These are phyloP conservation scores for Heterobasidion irregulare DNA, from an alignment of 1,284 basidiomycete genomes.

Conservation along the genomic window DNA sequence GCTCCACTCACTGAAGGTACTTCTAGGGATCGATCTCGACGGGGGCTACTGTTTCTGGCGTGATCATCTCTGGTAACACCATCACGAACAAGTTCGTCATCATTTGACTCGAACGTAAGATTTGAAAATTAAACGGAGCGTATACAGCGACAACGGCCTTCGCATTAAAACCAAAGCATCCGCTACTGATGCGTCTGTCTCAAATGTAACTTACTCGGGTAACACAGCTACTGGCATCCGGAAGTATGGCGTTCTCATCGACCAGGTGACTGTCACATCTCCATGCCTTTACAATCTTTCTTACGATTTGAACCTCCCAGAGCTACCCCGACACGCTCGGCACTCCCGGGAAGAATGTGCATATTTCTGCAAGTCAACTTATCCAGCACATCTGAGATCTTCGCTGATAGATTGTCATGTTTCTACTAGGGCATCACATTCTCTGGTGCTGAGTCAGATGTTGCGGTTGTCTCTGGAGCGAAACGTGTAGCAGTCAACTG, in stretches of 20 bases:
- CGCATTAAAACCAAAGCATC: conserved; percentile 31
- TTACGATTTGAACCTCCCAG: conserved; percentile 8
- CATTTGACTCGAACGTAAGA: background rate
- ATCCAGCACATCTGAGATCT: background rate
- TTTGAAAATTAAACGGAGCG: background rate
- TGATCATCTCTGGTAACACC: conserved; percentile 40
- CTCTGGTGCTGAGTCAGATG: conserved; percentile 16
- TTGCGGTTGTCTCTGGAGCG: conserved; percentile 19
- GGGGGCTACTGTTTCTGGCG: conserved; percentile 33
- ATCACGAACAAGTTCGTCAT: conserved; percentile 19
- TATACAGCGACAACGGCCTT: conserved; percentile 26
- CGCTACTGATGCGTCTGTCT: conserved; percentile 25
- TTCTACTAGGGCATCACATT: conserved; percentile 20
- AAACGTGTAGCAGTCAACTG: conserved; percentile 24
- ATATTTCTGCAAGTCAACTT: background rate
- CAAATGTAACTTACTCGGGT: conserved; percentile 27
- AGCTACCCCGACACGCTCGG: conserved; percentile 29
- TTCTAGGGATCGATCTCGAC: conserved; percentile 40
- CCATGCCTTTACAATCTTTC: background rate
- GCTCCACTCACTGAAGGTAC: background rate
- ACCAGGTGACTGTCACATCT: conserved; percentile 18
- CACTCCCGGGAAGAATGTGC: conserved; percentile 26
- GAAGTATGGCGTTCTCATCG: conserved; percentile 29
- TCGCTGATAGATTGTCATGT: background rate
- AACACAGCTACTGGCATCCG: conserved; percentile 19